phyloP scores from a whole-genome alignment of 108 stramenopile genomes.

The Cyclotella sp. region DNA sequence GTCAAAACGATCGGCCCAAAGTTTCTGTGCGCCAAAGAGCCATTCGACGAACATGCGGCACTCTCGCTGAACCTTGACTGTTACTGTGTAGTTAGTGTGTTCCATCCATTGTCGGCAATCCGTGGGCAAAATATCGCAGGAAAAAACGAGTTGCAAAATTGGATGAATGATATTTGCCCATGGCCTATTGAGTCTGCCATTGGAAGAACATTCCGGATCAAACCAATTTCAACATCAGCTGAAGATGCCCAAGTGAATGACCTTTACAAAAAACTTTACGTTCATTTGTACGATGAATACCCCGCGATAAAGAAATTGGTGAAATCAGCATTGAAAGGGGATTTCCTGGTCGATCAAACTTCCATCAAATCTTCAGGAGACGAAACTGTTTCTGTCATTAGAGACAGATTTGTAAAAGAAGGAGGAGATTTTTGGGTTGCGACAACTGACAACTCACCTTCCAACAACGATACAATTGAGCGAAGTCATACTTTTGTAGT shows the following conservation, averaged over 20 bases:
- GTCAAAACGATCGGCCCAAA: slow-evolving; percentile 10
- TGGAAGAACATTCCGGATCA: slow-evolving; percentile 12
- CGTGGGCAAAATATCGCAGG: not conserved
- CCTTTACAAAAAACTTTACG: slow-evolving; percentile 60
- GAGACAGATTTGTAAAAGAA: slow-evolving; percentile 29
- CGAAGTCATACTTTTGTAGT: slow-evolving; percentile 28
- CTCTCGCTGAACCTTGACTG: slow-evolving; percentile 66
- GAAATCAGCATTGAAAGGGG: slow-evolving; percentile 62
- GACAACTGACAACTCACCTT: not conserved
- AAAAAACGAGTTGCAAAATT: not conserved
- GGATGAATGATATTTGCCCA: slow-evolving; percentile 27
- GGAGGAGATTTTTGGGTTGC: slow-evolving; percentile 67
- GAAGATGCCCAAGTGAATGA: slow-evolving; percentile 51
- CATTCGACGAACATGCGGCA: slow-evolving; percentile 85
- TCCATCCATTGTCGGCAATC: slow-evolving; percentile 35
- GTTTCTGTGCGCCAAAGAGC: slow-evolving; percentile 50
- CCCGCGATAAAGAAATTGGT: slow-evolving; percentile 79
- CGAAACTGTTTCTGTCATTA: slow-evolving; percentile 28
- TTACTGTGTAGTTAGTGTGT: slow-evolving; percentile 57
- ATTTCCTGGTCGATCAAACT: slow-evolving; percentile 33
- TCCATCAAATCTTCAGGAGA: not conserved
- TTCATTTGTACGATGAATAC: slow-evolving; percentile 53
- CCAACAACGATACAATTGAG: not conserved
- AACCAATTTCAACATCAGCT: slow-evolving; percentile 23
- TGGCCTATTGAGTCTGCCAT: slow-evolving; percentile 7